Percentiles rank a stretch among this genome's conserved stretches.
phyloP scores from a whole-genome alignment of 352 stramenopile species.

The Aphanomyces astaci region DNA sequence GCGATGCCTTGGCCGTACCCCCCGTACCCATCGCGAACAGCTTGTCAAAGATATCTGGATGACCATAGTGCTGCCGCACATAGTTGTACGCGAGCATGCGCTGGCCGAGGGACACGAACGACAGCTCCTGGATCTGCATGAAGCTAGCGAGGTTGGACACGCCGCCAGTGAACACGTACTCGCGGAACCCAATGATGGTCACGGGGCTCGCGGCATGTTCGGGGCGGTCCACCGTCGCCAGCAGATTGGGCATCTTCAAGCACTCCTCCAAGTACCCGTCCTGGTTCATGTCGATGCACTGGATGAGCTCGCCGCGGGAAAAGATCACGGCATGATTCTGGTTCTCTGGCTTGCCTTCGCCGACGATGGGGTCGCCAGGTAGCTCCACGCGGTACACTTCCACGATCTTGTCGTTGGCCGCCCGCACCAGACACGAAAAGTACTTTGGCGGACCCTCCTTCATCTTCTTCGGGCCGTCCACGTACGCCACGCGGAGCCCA shows the following conservation, averaged over 20 bases:
- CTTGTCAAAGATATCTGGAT: constrained; percentile 85
- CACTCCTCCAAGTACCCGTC: constrained; percentile 67
- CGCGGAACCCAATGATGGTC: constrained; percentile 82
- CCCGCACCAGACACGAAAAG: constrained; percentile 69
- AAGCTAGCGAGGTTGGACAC: constrained; percentile 80
- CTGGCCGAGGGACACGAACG: constrained; percentile 75
- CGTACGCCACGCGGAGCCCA: constrained; percentile 64
- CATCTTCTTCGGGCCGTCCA: constrained; percentile 80
- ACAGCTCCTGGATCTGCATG: constrained; percentile 82
- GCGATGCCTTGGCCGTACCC: constrained; percentile 73
- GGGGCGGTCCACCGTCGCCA: constrained; percentile 70
- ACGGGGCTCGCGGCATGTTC: constrained; percentile 56
- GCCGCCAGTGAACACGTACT: constrained; percentile 78
- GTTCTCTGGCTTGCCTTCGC: constrained; percentile 85
- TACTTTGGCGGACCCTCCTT: constrained; percentile 81
- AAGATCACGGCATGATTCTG: constrained; percentile 87
- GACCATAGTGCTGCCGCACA: constrained; percentile 78
- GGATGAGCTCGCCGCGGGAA: constrained; percentile 70
- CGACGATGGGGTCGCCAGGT: constrained; percentile 72
- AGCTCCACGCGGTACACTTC: constrained; percentile 80
- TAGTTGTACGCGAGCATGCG: constrained; percentile 71
- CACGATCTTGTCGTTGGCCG: constrained; percentile 49
- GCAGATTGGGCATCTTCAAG: constrained; percentile 73
- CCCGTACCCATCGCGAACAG: constrained; percentile 75
- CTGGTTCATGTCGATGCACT: constrained; percentile 90